Evolutionary conservation across 2,329 filamentous ascomycete species (phyloP).

Genomic region (Sclerotinia nivalis): DNA sequence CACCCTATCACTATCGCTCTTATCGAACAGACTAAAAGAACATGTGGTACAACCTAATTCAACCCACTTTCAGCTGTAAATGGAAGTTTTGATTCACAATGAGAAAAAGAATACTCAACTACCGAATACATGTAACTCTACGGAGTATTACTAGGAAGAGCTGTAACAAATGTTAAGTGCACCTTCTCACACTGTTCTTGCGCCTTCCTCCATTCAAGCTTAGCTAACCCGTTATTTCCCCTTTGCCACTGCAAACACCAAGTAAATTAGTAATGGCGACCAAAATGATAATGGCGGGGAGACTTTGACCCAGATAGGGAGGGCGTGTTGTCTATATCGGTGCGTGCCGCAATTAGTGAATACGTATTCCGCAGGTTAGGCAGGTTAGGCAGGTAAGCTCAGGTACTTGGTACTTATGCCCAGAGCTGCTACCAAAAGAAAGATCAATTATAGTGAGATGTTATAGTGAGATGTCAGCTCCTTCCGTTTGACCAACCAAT

Average conservation of each 20-base stretch:
- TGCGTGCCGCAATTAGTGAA: not conserved
- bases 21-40: not conserved
- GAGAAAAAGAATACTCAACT: no score
- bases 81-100: not conserved
- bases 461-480: no score
- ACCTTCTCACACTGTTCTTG: not conserved
- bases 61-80: not conserved
- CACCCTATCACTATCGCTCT: conserved; percentile 4
- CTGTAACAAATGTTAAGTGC: not conserved
- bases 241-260: not conserved
- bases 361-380: not conserved
- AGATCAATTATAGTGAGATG: no score
- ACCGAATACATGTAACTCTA: no score
- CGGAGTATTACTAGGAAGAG: not conserved
- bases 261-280: not conserved
- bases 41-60: not conserved
- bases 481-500: not conserved
- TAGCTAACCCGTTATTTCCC: not conserved
- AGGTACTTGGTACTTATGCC: not conserved
- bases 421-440: not conserved
- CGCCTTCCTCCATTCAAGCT: not conserved
- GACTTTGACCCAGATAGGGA: not conserved
- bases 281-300: not conserved
- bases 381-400: not conserved
- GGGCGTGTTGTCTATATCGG: not conserved